Conservation (phyloP, 495 filamentous ascomycete species). For the Talaromyces proteolyticus region DNA sequence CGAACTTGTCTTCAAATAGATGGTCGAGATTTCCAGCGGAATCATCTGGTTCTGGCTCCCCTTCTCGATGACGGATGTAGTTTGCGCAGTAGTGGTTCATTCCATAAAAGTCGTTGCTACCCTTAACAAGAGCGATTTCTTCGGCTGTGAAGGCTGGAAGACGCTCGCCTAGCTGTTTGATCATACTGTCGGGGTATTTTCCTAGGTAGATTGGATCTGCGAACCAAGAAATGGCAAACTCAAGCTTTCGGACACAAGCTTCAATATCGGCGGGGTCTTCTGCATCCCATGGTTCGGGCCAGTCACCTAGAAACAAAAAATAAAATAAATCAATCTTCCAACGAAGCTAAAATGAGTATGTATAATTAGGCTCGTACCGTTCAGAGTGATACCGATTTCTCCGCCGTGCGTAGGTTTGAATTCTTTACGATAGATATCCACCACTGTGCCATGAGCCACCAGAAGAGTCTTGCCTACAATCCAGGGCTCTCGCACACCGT, state of each 20-base stretch:
- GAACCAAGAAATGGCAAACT: constrained; percentile 53
- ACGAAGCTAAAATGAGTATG: neutral
- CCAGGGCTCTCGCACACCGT: constrained; percentile 45
- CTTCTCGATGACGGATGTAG: constrained; percentile 67
- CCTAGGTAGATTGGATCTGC: constrained; percentile 73
- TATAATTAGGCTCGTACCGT: constrained; percentile 25
- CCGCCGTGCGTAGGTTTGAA: constrained; percentile 42
- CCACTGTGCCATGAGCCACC: constrained; percentile 43
- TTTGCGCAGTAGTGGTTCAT: constrained; percentile 85
- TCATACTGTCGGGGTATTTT: constrained; percentile 71
- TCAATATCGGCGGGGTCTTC: constrained; percentile 42
- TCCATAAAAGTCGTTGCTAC: constrained; percentile 77
- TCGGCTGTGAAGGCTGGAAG: constrained; percentile 60
- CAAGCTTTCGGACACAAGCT: constrained; percentile 45
- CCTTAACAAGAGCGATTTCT: constrained; percentile 61
- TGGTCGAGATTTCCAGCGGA: constrained; percentile 66
- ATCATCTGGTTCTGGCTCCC: constrained; percentile 53
- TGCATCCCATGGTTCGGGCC: constrained; percentile 50
- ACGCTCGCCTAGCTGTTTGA: constrained; percentile 63
- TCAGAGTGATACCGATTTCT: constrained; percentile 49
- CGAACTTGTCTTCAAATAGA: constrained; percentile 59
- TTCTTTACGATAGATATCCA: constrained; percentile 47
- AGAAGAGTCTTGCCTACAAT: constrained; percentile 45
- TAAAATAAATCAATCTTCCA: neutral
- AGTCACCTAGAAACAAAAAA: constrained; percentile 45